Evolutionary conservation across 2,329 filamentous ascomycete species (phyloP), one percentile per base, ranked within the genome.

Genomic region (Ramularia endophylla): DNA sequence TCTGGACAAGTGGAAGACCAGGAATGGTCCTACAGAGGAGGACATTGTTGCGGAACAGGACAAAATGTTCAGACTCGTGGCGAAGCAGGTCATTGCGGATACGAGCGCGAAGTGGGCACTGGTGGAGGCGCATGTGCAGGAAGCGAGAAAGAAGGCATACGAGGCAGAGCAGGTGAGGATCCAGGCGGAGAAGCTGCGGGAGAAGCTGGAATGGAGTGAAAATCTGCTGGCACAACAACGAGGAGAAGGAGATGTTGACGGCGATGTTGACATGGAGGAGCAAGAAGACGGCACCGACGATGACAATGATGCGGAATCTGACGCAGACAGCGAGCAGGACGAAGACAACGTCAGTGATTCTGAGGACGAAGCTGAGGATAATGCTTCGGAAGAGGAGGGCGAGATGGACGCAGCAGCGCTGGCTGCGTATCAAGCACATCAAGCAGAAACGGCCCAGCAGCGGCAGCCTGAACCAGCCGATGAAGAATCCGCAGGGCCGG

Each of bases 21-120:
- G 80, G 40, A 83, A 87, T 53, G 83, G 84, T 8, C 87, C 87
- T 54, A 81, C 82, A 1, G 72, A 76, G 1, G 87, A 95, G 57
- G 84, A 97, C 60, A 74, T 95, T 13, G 81, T 89, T 54, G 78
- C 77, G 11, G 90, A 97, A 59, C 80, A 85, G 44, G 73, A 76
- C 39, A 80, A 82, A 17, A 73, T 56, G 20, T 80, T 54, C 80
- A 80, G 64, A 71, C 81, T 46, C 67, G 70, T 33, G 76, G 94
- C 92, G 62, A 86, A 79, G 46, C 75, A 81, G 45, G 77, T 95
- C 12, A 71, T 83, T 29, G 75, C 72, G 41, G 79, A 83, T 58
- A 62, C 83, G 43, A 74, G 76, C 47, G 73, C 74, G 44, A 74
- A 78, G 51, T 83, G 80, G 69, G 70, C 75, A 33, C 62, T 78